Base-by-base conservation (phyloP, 805 yeast genomes). In the Groenewaldozyma tartarivorans region DNA sequence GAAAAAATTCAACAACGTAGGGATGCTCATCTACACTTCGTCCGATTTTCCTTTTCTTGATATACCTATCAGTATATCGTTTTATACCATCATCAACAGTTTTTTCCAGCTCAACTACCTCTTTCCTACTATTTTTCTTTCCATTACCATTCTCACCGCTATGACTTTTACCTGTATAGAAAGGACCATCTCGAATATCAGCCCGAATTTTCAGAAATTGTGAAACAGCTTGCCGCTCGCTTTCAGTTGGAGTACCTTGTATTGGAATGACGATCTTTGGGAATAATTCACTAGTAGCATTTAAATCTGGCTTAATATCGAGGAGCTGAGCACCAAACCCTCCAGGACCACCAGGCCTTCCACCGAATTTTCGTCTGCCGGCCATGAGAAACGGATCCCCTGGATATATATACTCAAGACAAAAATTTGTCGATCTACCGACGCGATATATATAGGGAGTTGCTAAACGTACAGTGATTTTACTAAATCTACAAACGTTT, bases 21-120 rank as follows among this genome's bases (percentile, higher is more conserved):
- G 94, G 94, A 61, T 82, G 87, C 40, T 81, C 87, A 46, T 78
- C 81, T 5, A 81, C 72, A 2, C 88, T 77, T 39, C 79, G 71
- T 1, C 86, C 85, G 13, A 79, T 72, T 52, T 73, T 76, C 42
- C 83, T 72, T 51, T 75, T 77, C 56, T 80, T 80, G 48, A 79
- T 66, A 60, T 83, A 88, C 56, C 69, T 70, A 59, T 88, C 96
- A 2, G 94, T 77, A 56, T 85, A 85, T 52, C 96, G 70, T 55
- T 79, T 75, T 33, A 88, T 72, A 1, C 90, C 87, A 56, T 84
- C 95, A 41, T 68, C 39, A 3, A 42, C 26, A 21, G 40, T 33
- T n/a, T 39, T 39, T 16, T 49, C 56, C 3, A 45, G 24, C 33
- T 51, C 54, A 7, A 51, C 44, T 11, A 44, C 41, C 13, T 7